Conservation (phyloP, 1,284 basidiomycete genomes). For the Erythrobasidium hasegawianum region DNA sequence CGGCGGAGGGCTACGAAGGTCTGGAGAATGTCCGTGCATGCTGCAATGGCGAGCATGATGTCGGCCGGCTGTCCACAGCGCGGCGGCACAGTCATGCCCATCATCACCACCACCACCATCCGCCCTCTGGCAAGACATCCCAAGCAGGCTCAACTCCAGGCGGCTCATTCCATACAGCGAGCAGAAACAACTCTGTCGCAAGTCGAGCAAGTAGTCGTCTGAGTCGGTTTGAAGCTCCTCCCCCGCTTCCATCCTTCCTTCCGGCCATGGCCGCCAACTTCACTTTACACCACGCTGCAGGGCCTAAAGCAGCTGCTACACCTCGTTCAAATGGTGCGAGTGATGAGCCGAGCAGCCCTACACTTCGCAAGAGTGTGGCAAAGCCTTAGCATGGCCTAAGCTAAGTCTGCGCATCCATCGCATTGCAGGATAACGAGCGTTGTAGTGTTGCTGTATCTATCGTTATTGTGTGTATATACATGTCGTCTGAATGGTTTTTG, state of each 20-base stretch:
- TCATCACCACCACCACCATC: slow-evolving; percentile 13
- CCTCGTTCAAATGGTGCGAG: neutral
- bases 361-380: neutral
- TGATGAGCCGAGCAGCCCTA: slow-evolving; percentile 2
- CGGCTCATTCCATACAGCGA: slow-evolving; percentile 3
- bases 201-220: slow-evolving; percentile 18
- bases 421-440: no score
- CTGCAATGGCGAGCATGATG: slow-evolving; percentile 68
- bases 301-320: no score
- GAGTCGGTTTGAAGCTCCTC: neutral
- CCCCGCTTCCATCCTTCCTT: neutral
- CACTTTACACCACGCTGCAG: slow-evolving; percentile 4
- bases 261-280: neutral
- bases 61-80: slow-evolving; percentile 47
- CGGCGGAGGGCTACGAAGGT: slow-evolving; percentile 82
- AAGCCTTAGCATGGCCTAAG: no score
- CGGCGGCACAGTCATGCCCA: slow-evolving; percentile 36
- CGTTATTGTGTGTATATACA: no score
- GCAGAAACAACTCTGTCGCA: slow-evolving; percentile 20
- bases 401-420: no score
- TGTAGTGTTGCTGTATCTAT: no score
- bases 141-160: neutral
- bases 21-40: slow-evolving; percentile 76
- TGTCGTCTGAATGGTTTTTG: no score
- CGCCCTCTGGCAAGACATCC: neutral